Evolutionary conservation across 108 stramenopile species (phyloP).

Genomic region (Chaetoceros muelleri): DNA sequence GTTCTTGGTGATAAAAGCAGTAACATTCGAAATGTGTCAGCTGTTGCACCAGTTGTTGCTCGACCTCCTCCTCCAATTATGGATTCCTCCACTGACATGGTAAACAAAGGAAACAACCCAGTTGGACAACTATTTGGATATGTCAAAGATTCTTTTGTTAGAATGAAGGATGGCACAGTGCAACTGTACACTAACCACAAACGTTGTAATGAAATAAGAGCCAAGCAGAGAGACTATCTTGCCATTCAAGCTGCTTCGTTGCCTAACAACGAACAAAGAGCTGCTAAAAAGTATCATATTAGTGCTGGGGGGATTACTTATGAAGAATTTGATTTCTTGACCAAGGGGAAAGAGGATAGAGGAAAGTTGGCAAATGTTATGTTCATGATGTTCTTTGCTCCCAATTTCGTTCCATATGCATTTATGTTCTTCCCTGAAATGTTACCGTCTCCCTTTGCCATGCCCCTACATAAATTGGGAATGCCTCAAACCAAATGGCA

Average conservation of each 20-base stretch:
- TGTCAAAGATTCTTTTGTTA: slow-evolving; percentile 55
- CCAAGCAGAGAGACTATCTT: slow-evolving; percentile 36
- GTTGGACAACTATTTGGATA: slow-evolving; percentile 42
- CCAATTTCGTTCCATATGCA: slow-evolving; percentile 63
- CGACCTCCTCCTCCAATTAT: slow-evolving; percentile 1
- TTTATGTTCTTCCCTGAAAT: slow-evolving; percentile 73
- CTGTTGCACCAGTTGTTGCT: neutral
- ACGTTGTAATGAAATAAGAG: slow-evolving; percentile 59
- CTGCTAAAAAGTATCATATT: slow-evolving; percentile 9
- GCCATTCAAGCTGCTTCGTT: slow-evolving; percentile 17
- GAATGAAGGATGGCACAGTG: slow-evolving; percentile 40
- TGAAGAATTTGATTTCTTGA: slow-evolving; percentile 59
- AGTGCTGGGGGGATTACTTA: slow-evolving; percentile 33
- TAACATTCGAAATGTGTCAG: too few relatives aligned
- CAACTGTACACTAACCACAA: slow-evolving; percentile 53
- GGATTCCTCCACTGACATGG: too few relatives aligned
- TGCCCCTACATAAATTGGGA: slow-evolving; percentile 12
- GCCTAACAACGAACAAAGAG: slow-evolving; percentile 23
- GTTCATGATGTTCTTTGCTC: slow-evolving; percentile 50
- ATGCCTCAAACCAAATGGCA: slow-evolving; percentile 24
- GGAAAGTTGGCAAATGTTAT: slow-evolving; percentile 53
- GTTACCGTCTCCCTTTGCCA: slow-evolving; percentile 62
- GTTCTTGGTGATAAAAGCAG: too few relatives aligned
- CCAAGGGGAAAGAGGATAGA: slow-evolving; percentile 63
- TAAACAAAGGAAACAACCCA: slow-evolving; percentile 18